These are phyloP conservation scores for Phaffia tasmanica DNA, from an alignment of 768 basidiomycete genomes.

Conservation along the genomic window DNA sequence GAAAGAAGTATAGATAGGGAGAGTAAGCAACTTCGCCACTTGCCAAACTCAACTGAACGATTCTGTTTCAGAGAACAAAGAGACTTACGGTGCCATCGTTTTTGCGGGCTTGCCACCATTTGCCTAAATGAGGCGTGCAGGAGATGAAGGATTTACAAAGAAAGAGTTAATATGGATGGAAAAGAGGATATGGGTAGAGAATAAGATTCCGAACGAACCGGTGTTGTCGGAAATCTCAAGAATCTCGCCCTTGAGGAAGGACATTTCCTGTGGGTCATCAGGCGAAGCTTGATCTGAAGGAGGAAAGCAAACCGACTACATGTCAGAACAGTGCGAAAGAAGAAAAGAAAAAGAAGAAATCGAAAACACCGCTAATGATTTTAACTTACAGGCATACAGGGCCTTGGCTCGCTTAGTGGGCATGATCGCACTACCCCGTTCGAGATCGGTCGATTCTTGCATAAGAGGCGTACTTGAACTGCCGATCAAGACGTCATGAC, in stretches of 20 bases:
- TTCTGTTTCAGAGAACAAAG: no score
- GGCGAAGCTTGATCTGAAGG: slow-evolving; percentile 72
- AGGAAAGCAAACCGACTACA: slow-evolving; percentile 8
- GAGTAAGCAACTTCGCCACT: no score
- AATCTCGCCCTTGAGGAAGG: slow-evolving; percentile 81
- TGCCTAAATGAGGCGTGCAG: not conserved
- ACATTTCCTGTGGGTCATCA: slow-evolving; percentile 93
- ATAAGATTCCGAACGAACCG: slow-evolving; percentile 35
- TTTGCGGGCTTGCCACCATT: slow-evolving; percentile 18
- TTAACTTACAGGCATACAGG: slow-evolving; percentile 67
- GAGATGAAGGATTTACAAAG: not conserved
- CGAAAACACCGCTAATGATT: not conserved
- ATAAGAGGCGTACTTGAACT: slow-evolving; percentile 44
- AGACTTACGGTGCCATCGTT: not conserved
- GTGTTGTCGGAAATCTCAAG: slow-evolving; percentile 80
- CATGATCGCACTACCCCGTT: slow-evolving; percentile 25
- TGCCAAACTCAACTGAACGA: no score
- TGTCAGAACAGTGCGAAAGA: not conserved
- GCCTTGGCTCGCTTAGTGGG: slow-evolving; percentile 74
- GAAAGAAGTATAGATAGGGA: no score
- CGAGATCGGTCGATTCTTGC: slow-evolving; percentile 42
- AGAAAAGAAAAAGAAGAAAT: slow-evolving; percentile 19
- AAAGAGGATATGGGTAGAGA: slow-evolving; percentile 35
- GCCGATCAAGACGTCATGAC: slow-evolving; percentile 22
- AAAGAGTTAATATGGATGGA: not conserved